Base-by-base conservation (phyloP, 805 yeast species). In the Monosporozyma siamensis region DNA sequence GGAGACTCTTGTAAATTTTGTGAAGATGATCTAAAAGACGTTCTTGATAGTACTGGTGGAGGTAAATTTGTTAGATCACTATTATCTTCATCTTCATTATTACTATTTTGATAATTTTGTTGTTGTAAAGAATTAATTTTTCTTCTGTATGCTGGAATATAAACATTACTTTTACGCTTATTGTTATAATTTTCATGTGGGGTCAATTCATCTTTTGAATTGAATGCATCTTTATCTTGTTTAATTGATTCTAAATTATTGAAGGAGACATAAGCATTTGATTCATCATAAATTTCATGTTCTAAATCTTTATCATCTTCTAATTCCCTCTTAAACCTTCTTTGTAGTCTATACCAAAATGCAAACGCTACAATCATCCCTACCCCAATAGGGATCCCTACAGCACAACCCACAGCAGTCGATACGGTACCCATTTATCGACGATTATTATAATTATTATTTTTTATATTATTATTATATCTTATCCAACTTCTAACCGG, bases 381-480 rank as follows among this genome's bases (percentile, higher is more conserved):
- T 8, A 71, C 47, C 4, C 63, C 66, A n/a, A 66, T 51, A 1
- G 79, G 79, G 20, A 74, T 62, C 26, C 77, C 78, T 4, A 74
- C 72, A 3, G 78, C 74, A 47, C 74, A 67, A 2, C 77, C 78
- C 3, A 73, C 77, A 1, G 77, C 73, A 7, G 67, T 46, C 1
- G 61, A 54, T 1, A 63, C 65, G 7, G 44, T 37, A 30, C 44
- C 44, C 44, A 42, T 42, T n/a, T n/a, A n/a, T n/a, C n/a, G n/a
- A n/a, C n/a, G n/a, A n/a, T n/a, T n/a, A n/a, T n/a, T n/a, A n/a
- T n/a, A n/a, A n/a, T n/a, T n/a, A n/a, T n/a, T n/a, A n/a, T n/a
- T n/a, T n/a, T n/a, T n/a, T n/a, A n/a, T n/a, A n/a, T n/a, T n/a
- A n/a, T n/a, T n/a, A n/a, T n/a, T n/a, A n/a, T n/a, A n/a, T n/a